phyloP scores from a whole-genome alignment of 257 asterid genomes.

The Coffea eugenioides region DNA sequence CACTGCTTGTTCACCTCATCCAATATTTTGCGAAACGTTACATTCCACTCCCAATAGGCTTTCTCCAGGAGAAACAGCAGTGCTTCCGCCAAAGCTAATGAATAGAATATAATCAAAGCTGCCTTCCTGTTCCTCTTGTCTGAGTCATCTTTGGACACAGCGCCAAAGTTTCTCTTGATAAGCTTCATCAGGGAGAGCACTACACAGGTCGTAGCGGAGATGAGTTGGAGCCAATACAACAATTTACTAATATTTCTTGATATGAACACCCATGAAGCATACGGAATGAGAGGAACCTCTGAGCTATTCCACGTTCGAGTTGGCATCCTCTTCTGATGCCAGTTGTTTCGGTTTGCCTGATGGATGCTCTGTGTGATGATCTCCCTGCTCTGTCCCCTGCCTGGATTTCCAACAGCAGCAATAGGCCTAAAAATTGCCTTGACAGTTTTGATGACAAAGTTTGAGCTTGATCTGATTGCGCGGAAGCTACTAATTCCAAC shows the following conservation, averaged over 20 bases:
- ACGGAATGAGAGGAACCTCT: slow-evolving; percentile 81
- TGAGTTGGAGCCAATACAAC: slow-evolving; percentile 75
- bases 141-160: slow-evolving; percentile 42
- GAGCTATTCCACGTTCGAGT: slow-evolving; percentile 67
- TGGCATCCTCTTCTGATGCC: slow-evolving; percentile 37
- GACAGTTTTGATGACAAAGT: slow-evolving; percentile 20
- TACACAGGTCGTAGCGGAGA: slow-evolving; percentile 77
- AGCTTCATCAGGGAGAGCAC: slow-evolving; percentile 67
- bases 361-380: slow-evolving; percentile 7
- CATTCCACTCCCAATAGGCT: slow-evolving; percentile 94
- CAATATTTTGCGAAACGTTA: slow-evolving; percentile 39
- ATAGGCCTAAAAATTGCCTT: slow-evolving; percentile 31
- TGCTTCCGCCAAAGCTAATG: slow-evolving; percentile 84
- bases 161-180: slow-evolving; percentile 57
- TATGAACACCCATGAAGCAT: slow-evolving; percentile 64
- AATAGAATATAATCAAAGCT: slow-evolving; percentile 76
- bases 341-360: slow-evolving; percentile 22
- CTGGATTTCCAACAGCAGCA: slow-evolving; percentile 14
- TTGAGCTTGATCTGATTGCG: slow-evolving; percentile 56
- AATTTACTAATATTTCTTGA: slow-evolving; percentile 69
- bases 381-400: slow-evolving; percentile 32
- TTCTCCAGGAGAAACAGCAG: slow-evolving; percentile 79
- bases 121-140: slow-evolving; percentile 66
- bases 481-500: slow-evolving; percentile 71
- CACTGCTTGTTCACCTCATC: slow-evolving; percentile 67